Percentiles rank a stretch among this genome's conserved stretches.
Evolutionary conservation across 352 stramenopile genomes (phyloP).

Genomic region (Ophiocytium majus): DNA sequence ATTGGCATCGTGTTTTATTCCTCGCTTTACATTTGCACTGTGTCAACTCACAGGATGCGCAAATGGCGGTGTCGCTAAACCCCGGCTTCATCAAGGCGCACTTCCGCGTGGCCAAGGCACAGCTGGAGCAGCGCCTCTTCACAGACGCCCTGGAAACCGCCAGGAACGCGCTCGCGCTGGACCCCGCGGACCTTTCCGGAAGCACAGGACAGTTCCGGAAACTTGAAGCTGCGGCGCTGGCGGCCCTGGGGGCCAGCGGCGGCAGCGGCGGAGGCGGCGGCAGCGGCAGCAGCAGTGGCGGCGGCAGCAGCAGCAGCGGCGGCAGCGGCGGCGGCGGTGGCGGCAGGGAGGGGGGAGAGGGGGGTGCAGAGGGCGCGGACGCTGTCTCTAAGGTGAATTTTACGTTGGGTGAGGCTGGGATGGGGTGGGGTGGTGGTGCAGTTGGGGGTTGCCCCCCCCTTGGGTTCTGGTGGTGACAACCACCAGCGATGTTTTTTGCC

Average conservation of each 20-base stretch:
- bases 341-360: neutral
- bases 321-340: neutral
- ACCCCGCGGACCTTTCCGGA: neutral
- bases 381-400: neutral
- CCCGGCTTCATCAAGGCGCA: slow-evolving; percentile 53
- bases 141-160: slow-evolving; percentile 18
- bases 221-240: neutral
- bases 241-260: neutral
- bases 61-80: slow-evolving; percentile 25
- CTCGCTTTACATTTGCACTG: too few species aligned
- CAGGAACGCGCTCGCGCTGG: neutral
- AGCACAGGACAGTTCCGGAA: neutral
- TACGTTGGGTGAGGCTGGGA: too few species aligned
- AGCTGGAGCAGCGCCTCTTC: slow-evolving; percentile 38
- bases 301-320: too few species aligned
- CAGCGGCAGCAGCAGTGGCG: neutral
- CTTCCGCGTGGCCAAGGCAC: slow-evolving; percentile 55
- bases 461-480: too few species aligned
- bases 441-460: too few species aligned
- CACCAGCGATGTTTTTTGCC: too few species aligned
- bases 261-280: neutral
- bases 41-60: slow-evolving; percentile 48
- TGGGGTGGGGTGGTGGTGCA: too few species aligned
- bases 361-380: neutral
- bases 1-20: too few species aligned